Evolutionary conservation across 768 basidiomycete species (phyloP), one percentile per base, ranked within the genome.

Genomic region (Naematelia encephala): DNA sequence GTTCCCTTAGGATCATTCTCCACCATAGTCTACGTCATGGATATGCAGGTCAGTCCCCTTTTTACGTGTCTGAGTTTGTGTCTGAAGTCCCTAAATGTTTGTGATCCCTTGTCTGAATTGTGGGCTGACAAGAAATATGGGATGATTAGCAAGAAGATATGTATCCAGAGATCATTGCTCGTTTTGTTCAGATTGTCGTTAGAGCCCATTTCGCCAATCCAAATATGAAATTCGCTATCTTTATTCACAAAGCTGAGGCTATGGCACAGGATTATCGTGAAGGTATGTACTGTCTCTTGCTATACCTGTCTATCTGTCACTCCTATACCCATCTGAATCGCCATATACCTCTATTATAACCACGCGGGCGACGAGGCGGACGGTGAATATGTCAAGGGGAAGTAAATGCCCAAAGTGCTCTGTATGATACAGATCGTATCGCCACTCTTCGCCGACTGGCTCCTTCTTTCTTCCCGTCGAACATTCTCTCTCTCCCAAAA

Each of bases 231-330:
- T 82, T 97, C 25, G 90, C 94, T 72, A 86, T 97, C 28, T 96
- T 97, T 67, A 89, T 93, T 4, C 94, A 97, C 79, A 97, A 98
- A 77, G 87, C 90, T 5, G 94, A 98, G 77, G 88, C 86, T 49
- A 80, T 94, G 44, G 76, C 76, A 5, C 91, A 94, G 65, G 91
- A 93, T 62, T 92, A 94, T 74, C 88, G 91, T 74, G 85, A 88
- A 56, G 73, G 69, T 68, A 21, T 25, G 64, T 49, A 23, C 4
- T 11, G 10, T n/a, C 12, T 22, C 5, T 42, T 23, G 4, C 1
- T 4, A 44, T 11, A 1, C n/a, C n/a, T n/a, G n/a, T n/a, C n/a
- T n/a, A n/a, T n/a, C n/a, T n/a, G n/a, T n/a, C n/a, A n/a, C n/a
- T n/a, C n/a, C n/a, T n/a, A n/a, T n/a, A n/a, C n/a, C n/a, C n/a